phyloP scores from a whole-genome alignment of 2,329 filamentous ascomycete species.

The Xylariaceae sp. region DNA sequence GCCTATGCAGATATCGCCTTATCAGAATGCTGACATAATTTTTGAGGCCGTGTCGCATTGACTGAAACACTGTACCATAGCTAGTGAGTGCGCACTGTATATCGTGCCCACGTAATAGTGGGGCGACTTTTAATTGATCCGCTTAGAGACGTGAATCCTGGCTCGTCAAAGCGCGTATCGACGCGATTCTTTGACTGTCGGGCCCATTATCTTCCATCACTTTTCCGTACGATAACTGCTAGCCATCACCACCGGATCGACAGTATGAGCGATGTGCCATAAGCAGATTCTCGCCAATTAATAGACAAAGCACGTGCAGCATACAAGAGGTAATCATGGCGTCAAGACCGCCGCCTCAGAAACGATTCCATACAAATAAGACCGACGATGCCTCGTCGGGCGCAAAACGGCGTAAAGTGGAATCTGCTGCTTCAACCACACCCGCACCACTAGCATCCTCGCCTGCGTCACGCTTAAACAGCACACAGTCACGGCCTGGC shows the following conservation, averaged over 20 bases:
- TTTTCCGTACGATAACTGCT: not conserved
- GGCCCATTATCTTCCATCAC: conserved; percentile 20
- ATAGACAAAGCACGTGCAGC: not conserved
- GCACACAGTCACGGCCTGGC: conserved; percentile 57
- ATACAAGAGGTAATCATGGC: conserved; percentile 37
- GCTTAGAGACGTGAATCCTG: conserved; percentile 19
- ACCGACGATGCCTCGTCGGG: conserved; percentile 55
- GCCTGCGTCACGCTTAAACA: conserved; percentile 52
- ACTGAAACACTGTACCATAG: not conserved
- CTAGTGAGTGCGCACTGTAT: not conserved
- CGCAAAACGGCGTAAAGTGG: conserved; percentile 80
- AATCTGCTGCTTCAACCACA: conserved; percentile 31
- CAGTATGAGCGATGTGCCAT: not conserved
- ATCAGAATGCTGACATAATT: too few species aligned
- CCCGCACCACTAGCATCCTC: conserved; percentile 44
- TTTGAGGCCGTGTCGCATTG: too few species aligned
- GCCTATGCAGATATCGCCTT: not conserved
- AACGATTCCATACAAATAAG: conserved; percentile 67
- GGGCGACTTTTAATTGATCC: conserved; percentile 16
- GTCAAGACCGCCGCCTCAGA: conserved; percentile 56
- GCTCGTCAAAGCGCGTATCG: conserved; percentile 19
- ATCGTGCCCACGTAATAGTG: not conserved
- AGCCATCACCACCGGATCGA: not conserved
- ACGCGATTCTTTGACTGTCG: conserved; percentile 23
- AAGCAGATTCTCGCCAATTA: not conserved